Conservation (phyloP, 192 early-diverging fungal species). For the Podila clonocystis region DNA sequence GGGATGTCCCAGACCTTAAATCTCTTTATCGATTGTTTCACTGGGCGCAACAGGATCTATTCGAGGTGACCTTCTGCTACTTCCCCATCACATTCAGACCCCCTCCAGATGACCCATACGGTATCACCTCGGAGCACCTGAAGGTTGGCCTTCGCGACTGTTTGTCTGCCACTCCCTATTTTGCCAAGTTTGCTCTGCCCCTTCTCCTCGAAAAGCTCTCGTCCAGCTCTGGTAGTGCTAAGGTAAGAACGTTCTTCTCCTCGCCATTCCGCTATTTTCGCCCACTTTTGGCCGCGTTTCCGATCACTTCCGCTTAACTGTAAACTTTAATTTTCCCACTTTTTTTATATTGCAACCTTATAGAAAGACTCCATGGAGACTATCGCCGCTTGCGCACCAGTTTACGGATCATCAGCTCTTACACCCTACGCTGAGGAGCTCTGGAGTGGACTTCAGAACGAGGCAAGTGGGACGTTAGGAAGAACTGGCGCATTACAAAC, state of each 20-base stretch:
- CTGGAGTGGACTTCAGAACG: conserved; percentile 78
- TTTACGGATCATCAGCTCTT: conserved; percentile 78
- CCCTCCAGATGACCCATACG: conserved; percentile 93
- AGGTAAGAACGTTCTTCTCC: conserved; percentile 58
- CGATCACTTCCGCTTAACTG: conserved; percentile 3
- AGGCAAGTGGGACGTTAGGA: conserved; percentile 48
- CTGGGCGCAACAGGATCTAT: conserved; percentile 73
- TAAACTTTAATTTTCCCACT: conserved; percentile 36
- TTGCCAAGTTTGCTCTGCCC: conserved; percentile 86
- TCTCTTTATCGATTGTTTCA: neutral
- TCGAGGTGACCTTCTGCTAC: conserved; percentile 98
- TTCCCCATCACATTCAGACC: conserved; percentile 99
- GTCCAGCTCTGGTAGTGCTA: conserved; percentile 86
- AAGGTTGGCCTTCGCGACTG: conserved; percentile 82
- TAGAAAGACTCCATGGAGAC: conserved; percentile 94
- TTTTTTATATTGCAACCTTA: conserved; percentile 19
- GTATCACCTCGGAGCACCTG: conserved; percentile 93
- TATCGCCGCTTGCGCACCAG: conserved; percentile 77
- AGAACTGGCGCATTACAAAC: neutral
- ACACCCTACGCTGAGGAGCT: conserved; percentile 75
- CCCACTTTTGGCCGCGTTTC: neutral
- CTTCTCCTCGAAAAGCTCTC: conserved; percentile 91
- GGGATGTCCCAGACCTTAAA: too few species aligned
- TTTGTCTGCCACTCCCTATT: conserved; percentile 80
- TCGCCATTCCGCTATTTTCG: neutral